Conservation (phyloP, 805 yeast species). For the Candida endomychidarum region DNA sequence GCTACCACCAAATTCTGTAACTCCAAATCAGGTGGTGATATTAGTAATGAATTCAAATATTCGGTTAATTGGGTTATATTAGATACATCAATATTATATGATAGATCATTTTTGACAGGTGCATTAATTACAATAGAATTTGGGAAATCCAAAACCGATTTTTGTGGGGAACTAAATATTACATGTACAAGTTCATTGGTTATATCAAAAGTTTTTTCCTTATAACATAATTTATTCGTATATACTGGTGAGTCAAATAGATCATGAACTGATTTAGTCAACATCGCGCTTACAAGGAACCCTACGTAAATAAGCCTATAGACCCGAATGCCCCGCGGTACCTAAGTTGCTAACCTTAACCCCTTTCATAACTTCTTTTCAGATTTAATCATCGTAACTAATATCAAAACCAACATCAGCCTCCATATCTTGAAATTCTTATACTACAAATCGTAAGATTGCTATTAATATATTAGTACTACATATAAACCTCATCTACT, state of each 20-base stretch:
- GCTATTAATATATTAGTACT: no score
- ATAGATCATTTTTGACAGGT: no score
- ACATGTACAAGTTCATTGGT: conserved; percentile 14
- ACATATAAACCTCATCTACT: no score
- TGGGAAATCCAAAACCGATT: not conserved
- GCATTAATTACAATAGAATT: not conserved
- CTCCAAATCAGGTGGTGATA: not conserved
- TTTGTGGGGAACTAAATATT: conserved; percentile 9
- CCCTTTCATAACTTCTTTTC: no score
- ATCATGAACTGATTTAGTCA: conserved; percentile 1
- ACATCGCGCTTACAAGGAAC: no score
- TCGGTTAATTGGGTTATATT: not conserved
- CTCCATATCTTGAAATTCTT: no score
- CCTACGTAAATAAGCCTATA: no score
- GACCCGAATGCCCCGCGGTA: conserved; percentile 3
- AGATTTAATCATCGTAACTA: no score
- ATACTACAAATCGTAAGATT: no score
- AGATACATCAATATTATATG: no score
- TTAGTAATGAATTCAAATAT: not conserved
- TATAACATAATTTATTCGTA: not conserved
- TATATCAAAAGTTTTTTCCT: not conserved
- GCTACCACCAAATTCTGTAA: conserved; percentile 27
- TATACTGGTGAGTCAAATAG: conserved; percentile 1
- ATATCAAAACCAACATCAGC: no score
- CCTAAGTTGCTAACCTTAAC: no score